These are phyloP conservation scores for Dictyophora rubrovolvata DNA, from an alignment of 768 basidiomycete species.

Conservation along the genomic window DNA sequence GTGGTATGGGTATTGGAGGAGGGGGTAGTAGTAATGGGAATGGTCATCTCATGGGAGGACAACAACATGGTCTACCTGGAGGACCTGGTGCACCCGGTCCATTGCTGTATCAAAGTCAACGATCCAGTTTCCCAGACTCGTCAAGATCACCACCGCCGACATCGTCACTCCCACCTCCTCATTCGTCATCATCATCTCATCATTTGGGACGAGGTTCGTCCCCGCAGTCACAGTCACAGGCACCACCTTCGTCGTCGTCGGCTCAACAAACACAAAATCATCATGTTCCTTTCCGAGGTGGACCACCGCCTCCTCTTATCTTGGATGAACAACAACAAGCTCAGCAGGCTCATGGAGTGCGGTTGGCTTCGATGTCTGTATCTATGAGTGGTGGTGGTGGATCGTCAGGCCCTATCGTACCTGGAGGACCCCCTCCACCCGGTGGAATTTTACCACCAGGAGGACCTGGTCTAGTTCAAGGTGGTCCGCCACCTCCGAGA, in stretches of 20 bases:
- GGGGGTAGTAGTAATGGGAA: background rate
- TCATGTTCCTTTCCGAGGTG: constrained; percentile 63
- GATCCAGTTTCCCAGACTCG: too few relatives aligned
- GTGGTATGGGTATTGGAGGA: background rate
- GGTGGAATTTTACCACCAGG: background rate
- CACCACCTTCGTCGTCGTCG: constrained; percentile 30
- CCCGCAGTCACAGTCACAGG: background rate
- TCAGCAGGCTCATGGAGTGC: background rate
- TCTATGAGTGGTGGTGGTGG: background rate
- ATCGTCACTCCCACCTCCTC: background rate
- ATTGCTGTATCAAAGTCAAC: too few relatives aligned
- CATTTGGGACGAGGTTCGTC: background rate
- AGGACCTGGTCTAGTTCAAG: background rate
- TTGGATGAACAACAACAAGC: constrained; percentile 42
- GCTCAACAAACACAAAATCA: constrained; percentile 30
- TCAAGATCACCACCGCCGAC: background rate
- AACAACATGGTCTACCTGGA: background rate
- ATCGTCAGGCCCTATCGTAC: background rate
- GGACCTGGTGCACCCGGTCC: background rate
- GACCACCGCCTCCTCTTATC: constrained; percentile 73
- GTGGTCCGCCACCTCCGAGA: background rate
- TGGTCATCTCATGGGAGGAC: background rate
- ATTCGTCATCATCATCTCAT: background rate
- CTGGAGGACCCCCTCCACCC: background rate
- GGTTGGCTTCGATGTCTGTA: background rate